These are phyloP conservation scores for Tetrahymena elliotti DNA, from an alignment of 73 alveolate genomes.

Conservation along the genomic window DNA sequence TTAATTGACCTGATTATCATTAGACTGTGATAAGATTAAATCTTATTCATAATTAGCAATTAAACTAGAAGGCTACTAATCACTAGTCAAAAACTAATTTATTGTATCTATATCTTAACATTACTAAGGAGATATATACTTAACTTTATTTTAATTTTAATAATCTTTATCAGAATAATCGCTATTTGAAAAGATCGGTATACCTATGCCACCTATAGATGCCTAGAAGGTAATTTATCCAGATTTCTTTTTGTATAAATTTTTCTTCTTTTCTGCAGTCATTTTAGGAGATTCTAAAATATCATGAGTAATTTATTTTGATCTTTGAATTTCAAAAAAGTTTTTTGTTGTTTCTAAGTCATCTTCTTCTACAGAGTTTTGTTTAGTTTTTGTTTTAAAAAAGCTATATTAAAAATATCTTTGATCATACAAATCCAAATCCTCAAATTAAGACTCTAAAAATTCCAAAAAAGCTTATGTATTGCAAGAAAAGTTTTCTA, in stretches of 20 bases:
- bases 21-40: not conserved
- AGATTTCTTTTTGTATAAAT: not conserved
- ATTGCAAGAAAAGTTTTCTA: not conserved
- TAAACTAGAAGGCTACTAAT: not conserved
- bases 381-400: not conserved
- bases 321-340: not conserved
- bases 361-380: not conserved
- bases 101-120: not conserved
- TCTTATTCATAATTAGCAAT: not conserved
- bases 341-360: not conserved
- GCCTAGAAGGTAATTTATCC: not conserved
- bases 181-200: not conserved
- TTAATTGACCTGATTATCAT: not conserved
- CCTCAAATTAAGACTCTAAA: not conserved
- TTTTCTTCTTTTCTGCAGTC: not conserved
- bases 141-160: too few species aligned
- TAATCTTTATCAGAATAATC: not conserved
- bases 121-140: not conserved
- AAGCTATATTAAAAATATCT: not conserved
- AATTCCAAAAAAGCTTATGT: not conserved
- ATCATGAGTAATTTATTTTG: not conserved
- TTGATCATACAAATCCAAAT: not conserved
- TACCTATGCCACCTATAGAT: not conserved
- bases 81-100: not conserved
- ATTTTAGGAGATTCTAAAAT: not conserved